Percentiles rank a stretch among this genome's conserved stretches.
Conservation (phyloP, 2,329 filamentous ascomycete species). For the Ophidiomyces ophidiicola region DNA sequence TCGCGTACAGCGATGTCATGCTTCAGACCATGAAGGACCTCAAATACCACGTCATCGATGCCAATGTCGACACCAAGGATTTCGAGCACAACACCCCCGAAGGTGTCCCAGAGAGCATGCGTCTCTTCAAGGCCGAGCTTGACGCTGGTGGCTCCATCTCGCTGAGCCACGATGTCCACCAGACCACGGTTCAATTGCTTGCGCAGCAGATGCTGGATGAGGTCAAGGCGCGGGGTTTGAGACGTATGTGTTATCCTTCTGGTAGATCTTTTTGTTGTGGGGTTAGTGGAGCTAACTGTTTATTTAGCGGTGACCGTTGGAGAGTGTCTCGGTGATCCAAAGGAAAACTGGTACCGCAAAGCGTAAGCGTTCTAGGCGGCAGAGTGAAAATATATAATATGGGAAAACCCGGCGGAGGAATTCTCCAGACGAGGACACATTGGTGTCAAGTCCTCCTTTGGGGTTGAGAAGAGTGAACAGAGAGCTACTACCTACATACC, state of each 20-base stretch:
- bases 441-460: too few species aligned
- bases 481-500: too few species aligned
- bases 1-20: slow-evolving; percentile 25
- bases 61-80: slow-evolving; percentile 35
- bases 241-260: slow-evolving; percentile 5
- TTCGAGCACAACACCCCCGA: slow-evolving; percentile 22
- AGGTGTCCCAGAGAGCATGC: slow-evolving; percentile 1
- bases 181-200: slow-evolving; percentile 10
- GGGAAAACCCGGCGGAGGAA: not conserved
- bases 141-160: slow-evolving; percentile 2
- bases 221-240: slow-evolving; percentile 2
- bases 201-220: slow-evolving; percentile 9
- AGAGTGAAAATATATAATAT: slow-evolving; percentile 22
- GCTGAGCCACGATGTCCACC: slow-evolving; percentile 8
- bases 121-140: slow-evolving; percentile 1
- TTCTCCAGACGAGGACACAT: too few species aligned
- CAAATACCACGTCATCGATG: slow-evolving; percentile 36
- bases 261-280: not conserved
- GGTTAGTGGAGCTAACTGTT: slow-evolving; percentile 1
- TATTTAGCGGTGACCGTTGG: slow-evolving; percentile 9
- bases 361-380: slow-evolving; percentile 17
- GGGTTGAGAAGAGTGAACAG: too few species aligned
- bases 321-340: slow-evolving; percentile 11
- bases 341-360: slow-evolving; percentile 9
- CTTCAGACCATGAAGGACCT: slow-evolving; percentile 29